Base-by-base conservation (phyloP, 495 filamentous ascomycete genomes). In the Aspergillus kassunensis region DNA sequence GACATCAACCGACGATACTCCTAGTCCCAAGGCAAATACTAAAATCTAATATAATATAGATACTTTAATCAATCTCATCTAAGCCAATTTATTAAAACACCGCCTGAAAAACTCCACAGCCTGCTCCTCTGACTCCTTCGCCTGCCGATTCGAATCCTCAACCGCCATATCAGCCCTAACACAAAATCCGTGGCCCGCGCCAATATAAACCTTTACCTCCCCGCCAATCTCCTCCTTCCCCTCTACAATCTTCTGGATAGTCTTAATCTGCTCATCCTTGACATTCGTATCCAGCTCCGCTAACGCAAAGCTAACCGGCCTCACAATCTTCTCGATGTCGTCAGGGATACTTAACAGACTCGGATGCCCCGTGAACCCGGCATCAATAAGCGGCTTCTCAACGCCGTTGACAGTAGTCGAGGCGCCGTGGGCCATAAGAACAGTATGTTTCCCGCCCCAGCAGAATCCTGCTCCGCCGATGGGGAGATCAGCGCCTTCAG, bases 171-270 rank as follows among this genome's bases (percentile, higher is more conserved):
- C 70, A 19, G 69, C 75, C 33, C 80, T 62, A 4, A 85, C 65
- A 8, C 82, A 81, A 66, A 87, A 87, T 4, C 81, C 84, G 65
- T 72, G 83, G 53, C 70, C 74, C 6, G 81, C 81, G 7, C 82
- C 82, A 2, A 72, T 60, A 55, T 81, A 81, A 31, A 82, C 57
- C 25, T 75, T 68, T 37, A 78, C 70, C 59, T 85, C 44, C 3
- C 44, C 43, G 13, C 42, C 42, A 15, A 21, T 78, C 24, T 60
- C 66, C 30, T 71, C 68, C 49, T 64, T 64, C 34, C 54, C 53
- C 15, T 54, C 35, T 18, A 50, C 31, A 6, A 79, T 62, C 6
- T 61, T 59, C 56, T 76, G 65, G n/a, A 79, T 66, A 42, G 64
- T 57, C 54, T 69, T 56, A 21, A 54, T 44, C 20, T 46, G 24